Base-by-base conservation (phyloP, 768 basidiomycete genomes). In the Tubosaeta sp. region DNA sequence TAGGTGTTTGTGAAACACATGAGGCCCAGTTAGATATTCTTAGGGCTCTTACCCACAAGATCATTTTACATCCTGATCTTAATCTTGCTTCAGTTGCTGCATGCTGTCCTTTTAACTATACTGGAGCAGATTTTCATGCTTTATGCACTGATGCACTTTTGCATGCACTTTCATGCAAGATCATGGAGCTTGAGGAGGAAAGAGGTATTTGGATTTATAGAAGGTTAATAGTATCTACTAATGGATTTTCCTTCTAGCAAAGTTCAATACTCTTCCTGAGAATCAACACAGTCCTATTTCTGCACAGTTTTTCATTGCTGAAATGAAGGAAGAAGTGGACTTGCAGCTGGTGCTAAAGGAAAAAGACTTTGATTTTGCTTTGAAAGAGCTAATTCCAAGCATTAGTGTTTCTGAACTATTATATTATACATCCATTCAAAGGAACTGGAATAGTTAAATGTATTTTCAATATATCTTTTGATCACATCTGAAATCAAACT, bases 81-180 rank as follows among this genome's bases (percentile, higher is more conserved):
- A 73, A 85, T 59, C 79, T 98, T 7, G 66, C 68, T 17, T 55
- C 61, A 8, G 69, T 99, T 41, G 90, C 88, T 19, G 75, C 83
- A 26, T 71, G 73, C 32, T 98, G 95, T 55, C 86, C 92, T 0
- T 91, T 95, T 75, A 92, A 94, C 65, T 94, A 87, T 65, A 98
- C 97, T 3, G 97, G 97, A 41, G 97, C 97, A 38, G 97, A 99
- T 67, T 94, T 98, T 57, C 98, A 99, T 73, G 97, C 97, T 0
- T 74, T 99, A 9, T 98, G 97, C 68, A 89, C 93, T 6, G 95
- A 99, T 69, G 95, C 97, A 1, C 84, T 99, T 79, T 76, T 99
- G 51, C 89, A 90, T 66, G 92, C 97, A 10, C 95, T 99, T 85
- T 85, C 91, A 19, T 75, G 89, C 34, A 92, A 87, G 58, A 95